These are phyloP conservation scores for Dendrobium officinale DNA, from an alignment of 106 monocot species.

Conservation along the genomic window DNA sequence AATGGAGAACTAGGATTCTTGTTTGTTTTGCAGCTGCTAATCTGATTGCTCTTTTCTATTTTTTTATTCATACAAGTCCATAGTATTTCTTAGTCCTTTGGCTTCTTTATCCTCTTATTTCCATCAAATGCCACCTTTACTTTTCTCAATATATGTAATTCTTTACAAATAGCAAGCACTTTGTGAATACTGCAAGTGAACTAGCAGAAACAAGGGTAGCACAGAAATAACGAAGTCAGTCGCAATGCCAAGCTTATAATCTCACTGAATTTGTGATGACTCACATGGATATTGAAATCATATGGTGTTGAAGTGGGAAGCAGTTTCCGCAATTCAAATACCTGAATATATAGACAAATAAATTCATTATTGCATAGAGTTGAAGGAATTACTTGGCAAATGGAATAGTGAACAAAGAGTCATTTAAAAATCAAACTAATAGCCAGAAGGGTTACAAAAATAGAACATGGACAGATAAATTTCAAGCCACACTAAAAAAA, in stretches of 20 bases:
- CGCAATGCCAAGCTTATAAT: not conserved
- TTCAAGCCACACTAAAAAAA: not conserved
- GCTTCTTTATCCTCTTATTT: not conserved
- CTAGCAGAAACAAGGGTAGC: not conserved
- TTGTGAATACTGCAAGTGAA: not conserved
- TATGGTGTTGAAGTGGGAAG: conserved; percentile 69
- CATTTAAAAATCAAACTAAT: conserved; percentile 1
- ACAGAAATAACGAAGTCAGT: not conserved
- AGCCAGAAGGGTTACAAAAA: not conserved
- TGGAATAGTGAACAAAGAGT: not conserved
- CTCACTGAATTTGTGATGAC: conserved; percentile 7
- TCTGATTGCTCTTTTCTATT: not conserved
- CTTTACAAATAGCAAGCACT: not conserved
- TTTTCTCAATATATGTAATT: not conserved
- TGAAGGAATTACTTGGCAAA: not conserved
- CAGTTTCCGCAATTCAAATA: conserved; percentile 77
- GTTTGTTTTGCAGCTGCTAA: not conserved
- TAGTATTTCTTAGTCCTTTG: not conserved
- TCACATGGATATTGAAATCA: conserved; percentile 95
- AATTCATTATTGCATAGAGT: not conserved
- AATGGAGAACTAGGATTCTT: not conserved
- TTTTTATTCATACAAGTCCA: not conserved
- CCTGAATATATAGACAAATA: conserved; percentile 22
- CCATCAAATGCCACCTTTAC: not conserved
- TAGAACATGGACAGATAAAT: not conserved